Percentiles rank a stretch among this genome's conserved stretches.
phyloP scores from a whole-genome alignment of 1,284 basidiomycete species.

The Trichosporon sp. region DNA sequence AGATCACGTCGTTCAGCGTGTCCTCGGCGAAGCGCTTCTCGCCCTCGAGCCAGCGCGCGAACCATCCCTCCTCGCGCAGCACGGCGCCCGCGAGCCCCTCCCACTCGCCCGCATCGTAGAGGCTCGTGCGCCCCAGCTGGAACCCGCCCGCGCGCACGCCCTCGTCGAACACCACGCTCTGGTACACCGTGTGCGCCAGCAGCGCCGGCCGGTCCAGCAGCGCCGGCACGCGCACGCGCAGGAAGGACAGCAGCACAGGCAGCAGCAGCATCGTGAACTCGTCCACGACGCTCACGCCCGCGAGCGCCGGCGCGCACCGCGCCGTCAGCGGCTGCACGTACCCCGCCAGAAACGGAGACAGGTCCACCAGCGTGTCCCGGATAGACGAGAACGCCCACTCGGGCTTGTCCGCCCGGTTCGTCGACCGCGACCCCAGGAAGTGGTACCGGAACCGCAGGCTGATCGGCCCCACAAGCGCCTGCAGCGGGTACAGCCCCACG shows the following conservation, averaged over 20 bases:
- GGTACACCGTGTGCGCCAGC: slow-evolving; percentile 91
- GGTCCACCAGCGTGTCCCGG: slow-evolving; percentile 74
- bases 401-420: slow-evolving; percentile 94
- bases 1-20: slow-evolving; percentile 75
- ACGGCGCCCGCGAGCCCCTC: slow-evolving; percentile 75
- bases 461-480: slow-evolving; percentile 79
- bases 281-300: slow-evolving; percentile 69
- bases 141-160: slow-evolving; percentile 73
- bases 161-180: slow-evolving; percentile 82
- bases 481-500: slow-evolving; percentile 68
- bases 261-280: slow-evolving; percentile 72
- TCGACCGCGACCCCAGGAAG: slow-evolving; percentile 79
- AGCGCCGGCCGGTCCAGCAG: slow-evolving; percentile 74
- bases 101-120: slow-evolving; percentile 53
- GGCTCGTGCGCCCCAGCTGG: slow-evolving; percentile 54
- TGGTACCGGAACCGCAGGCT: slow-evolving; percentile 90
- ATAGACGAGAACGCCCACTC: slow-evolving; percentile 97
- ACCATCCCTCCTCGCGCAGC: slow-evolving; percentile 79
- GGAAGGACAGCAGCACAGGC: slow-evolving; percentile 65
- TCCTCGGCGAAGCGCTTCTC: slow-evolving; percentile 62
- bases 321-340: slow-evolving; percentile 69
- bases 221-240: slow-evolving; percentile 67
- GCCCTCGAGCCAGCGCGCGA: slow-evolving; percentile 79
- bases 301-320: slow-evolving; percentile 56
- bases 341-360: slow-evolving; percentile 69